These are phyloP conservation scores for Botrytis galanthina DNA, from an alignment of 2,329 filamentous ascomycete genomes.

Conservation along the genomic window DNA sequence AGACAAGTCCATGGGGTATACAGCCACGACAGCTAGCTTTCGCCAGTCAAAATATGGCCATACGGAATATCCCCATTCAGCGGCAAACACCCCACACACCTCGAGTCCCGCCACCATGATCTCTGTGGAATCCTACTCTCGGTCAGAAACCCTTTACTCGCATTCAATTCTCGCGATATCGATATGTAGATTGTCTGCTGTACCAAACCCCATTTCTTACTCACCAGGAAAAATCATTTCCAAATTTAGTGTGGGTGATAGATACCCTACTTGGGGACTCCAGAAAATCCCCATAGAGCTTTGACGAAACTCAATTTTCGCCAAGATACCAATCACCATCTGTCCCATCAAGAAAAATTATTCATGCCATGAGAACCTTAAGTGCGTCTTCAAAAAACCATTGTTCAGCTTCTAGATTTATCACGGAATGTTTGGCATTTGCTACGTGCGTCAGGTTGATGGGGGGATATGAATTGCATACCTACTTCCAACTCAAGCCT, in stretches of 20 bases:
- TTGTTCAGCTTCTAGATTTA: background rate
- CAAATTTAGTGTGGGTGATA: background rate
- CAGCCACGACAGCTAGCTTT: background rate
- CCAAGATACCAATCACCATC: background rate
- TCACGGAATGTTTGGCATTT: background rate
- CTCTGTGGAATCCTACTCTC: background rate
- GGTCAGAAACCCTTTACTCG: background rate
- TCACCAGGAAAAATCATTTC: background rate
- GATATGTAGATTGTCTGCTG: background rate
- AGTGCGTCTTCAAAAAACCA: background rate
- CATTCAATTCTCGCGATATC: background rate
- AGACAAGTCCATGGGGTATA: background rate
- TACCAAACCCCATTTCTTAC: background rate
- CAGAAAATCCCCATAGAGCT: conserved; percentile 8
- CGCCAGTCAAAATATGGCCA: background rate
- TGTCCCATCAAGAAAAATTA: background rate
- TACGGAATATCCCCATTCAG: background rate
- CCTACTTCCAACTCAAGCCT: background rate
- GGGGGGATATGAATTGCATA: background rate
- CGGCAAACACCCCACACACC: background rate
- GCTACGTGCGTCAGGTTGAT: background rate
- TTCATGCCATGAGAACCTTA: background rate
- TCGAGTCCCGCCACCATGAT: background rate
- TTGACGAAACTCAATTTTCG: conserved; percentile 1
- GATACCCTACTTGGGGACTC: background rate